These are phyloP conservation scores for Przewalskia tangutica DNA, from an alignment of 257 asterid genomes.

Conservation along the genomic window DNA sequence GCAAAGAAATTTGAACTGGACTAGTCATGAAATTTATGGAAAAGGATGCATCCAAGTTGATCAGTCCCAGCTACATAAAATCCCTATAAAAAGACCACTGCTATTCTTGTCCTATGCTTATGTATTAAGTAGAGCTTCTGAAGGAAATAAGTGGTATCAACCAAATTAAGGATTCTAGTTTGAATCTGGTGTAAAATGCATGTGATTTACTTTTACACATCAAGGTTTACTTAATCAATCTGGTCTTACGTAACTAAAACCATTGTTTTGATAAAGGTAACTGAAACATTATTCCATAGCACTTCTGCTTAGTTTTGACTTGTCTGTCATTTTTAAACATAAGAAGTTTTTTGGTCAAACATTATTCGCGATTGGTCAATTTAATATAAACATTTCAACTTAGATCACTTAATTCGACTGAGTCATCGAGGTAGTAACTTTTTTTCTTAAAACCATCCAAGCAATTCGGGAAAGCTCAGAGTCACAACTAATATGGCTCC, in stretches of 20 bases:
- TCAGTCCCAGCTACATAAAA: not conserved
- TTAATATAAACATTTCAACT: not conserved
- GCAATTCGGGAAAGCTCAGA: not conserved
- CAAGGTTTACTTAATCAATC: not conserved
- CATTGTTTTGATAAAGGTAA: not conserved
- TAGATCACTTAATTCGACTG: not conserved
- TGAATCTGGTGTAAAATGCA: not conserved
- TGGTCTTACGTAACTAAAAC: not conserved
- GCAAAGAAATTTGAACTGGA: not conserved
- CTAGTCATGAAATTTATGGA: not conserved
- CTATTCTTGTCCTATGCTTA: not conserved
- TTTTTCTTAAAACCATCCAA: not conserved
- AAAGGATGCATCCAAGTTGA: not conserved
- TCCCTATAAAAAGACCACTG: not conserved
- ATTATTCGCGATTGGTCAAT: not conserved
- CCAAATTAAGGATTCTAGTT: not conserved
- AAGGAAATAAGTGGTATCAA: not conserved
- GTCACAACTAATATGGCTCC: not conserved
- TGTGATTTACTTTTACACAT: not conserved
- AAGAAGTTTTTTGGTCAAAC: not conserved
- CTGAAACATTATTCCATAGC: not conserved
- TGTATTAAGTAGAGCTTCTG: not conserved
- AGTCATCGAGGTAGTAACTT: not conserved
- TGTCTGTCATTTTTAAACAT: not conserved
- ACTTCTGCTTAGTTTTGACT: not conserved